Conservation (phyloP, 2,329 filamentous ascomycete species). For the Tolypocladium ophioglossoides region DNA sequence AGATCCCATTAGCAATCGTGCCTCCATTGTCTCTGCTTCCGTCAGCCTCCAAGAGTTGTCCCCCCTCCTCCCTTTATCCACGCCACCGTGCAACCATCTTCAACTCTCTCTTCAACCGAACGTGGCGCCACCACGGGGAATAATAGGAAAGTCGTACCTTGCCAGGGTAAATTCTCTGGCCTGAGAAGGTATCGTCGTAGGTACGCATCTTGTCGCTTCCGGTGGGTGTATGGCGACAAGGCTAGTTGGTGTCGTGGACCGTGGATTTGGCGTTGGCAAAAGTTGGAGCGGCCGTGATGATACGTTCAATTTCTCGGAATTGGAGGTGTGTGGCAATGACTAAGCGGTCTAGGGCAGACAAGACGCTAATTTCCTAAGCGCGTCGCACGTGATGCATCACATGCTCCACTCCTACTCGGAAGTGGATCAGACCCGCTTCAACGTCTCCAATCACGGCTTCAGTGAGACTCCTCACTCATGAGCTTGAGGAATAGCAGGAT, state of each 20-base stretch:
- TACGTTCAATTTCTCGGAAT: conserved; percentile 30
- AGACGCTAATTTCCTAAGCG: conserved; percentile 9
- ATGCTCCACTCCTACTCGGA: conserved; percentile 2
- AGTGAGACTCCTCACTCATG: background rate
- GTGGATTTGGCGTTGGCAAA: conserved; percentile 27
- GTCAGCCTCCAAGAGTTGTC: background rate
- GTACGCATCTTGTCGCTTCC: conserved; percentile 48
- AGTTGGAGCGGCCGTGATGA: conserved; percentile 21
- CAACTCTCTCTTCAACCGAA: background rate
- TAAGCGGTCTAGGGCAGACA: conserved; percentile 30
- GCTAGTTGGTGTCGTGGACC: conserved; percentile 26
- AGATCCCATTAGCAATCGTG: conserved; percentile 14
- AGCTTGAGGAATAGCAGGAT: background rate
- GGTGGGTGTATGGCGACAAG: conserved; percentile 29
- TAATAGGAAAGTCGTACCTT: conserved; percentile 39
- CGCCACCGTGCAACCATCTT: background rate
- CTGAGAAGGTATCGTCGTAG: conserved; percentile 57
- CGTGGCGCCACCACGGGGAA: conserved; percentile 1
- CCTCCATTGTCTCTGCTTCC: background rate
- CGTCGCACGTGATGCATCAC: conserved; percentile 19
- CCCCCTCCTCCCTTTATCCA: background rate
- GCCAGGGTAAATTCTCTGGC: conserved; percentile 57
- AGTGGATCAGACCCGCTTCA: background rate
- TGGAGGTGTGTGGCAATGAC: conserved; percentile 28
- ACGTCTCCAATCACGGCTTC: background rate